Evolutionary conservation across 2,329 filamentous ascomycete species (phyloP).

Genomic region (Neopestalotiopsis sp.): DNA sequence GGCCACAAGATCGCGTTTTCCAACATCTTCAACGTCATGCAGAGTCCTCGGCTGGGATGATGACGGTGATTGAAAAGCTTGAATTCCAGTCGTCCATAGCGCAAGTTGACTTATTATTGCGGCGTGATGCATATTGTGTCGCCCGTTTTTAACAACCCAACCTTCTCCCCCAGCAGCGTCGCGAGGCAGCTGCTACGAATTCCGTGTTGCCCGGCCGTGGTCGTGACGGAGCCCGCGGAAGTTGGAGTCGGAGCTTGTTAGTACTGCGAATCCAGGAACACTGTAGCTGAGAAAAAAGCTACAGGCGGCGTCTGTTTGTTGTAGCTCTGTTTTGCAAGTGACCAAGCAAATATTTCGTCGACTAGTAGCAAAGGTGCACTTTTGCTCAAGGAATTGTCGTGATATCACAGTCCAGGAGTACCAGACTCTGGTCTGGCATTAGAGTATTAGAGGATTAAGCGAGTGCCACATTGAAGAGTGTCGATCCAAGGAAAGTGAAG

Average conservation of each 20-base stretch:
- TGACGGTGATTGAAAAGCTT: slow-evolving; percentile 48
- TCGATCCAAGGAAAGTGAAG: slow-evolving; percentile 22
- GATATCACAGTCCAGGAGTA: slow-evolving; percentile 30
- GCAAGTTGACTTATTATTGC: slow-evolving; percentile 49
- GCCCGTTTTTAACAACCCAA: slow-evolving; percentile 10
- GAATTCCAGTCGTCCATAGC: slow-evolving; percentile 49
- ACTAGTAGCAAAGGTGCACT: background rate
- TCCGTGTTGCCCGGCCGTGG: background rate
- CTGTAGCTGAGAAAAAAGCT: background rate
- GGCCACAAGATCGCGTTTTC: slow-evolving; percentile 18
- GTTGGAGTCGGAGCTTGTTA: background rate
- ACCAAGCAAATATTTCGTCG: background rate
- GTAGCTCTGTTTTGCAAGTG: background rate
- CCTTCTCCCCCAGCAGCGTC: slow-evolving; percentile 20
- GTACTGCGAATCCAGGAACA: background rate
- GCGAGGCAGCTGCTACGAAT: background rate
- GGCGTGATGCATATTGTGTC: slow-evolving; percentile 33
- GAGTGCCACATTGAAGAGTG: slow-evolving; percentile 29
- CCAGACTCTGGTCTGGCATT: slow-evolving; percentile 35
- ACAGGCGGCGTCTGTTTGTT: background rate
- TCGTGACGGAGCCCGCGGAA: background rate
- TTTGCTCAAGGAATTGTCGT: slow-evolving; percentile 1
- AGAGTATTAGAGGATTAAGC: slow-evolving; percentile 33
- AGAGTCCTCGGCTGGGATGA: slow-evolving; percentile 41
- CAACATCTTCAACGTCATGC: slow-evolving; percentile 16